A percentile compares a stretch with the other conserved stretches of the same genome.
Conservation (phyloP, 768 basidiomycete genomes). For the Rhodotorula toruloides region DNA sequence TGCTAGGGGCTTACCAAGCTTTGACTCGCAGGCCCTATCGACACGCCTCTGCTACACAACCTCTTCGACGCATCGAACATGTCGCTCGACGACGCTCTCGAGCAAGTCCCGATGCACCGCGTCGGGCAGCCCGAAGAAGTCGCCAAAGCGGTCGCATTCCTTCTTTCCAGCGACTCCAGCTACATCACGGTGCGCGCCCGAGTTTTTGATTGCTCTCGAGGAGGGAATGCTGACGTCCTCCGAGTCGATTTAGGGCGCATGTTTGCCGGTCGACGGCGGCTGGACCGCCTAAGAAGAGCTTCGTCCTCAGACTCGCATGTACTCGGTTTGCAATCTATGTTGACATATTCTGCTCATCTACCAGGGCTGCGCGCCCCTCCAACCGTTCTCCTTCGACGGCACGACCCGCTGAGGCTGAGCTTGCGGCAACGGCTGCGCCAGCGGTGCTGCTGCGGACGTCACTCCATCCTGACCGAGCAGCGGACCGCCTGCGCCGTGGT, state of each 20-base stretch:
- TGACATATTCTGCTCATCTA: neutral
- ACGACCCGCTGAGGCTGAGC: neutral
- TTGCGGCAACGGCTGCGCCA: neutral
- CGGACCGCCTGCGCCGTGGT: slow-evolving; percentile 1
- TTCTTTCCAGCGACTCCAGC: slow-evolving; percentile 20
- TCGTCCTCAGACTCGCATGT: neutral
- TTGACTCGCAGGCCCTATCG: slow-evolving; percentile 24
- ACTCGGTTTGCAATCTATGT: too few relatives aligned
- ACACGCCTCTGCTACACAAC: slow-evolving; percentile 19
- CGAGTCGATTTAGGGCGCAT: slow-evolving; percentile 27
- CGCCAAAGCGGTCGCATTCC: slow-evolving; percentile 29
- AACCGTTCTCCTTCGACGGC: neutral
- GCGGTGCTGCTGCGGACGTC: neutral
- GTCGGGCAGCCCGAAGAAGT: slow-evolving; percentile 31
- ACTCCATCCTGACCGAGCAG: neutral
- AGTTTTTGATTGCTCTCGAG: neutral
- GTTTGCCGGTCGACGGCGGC: slow-evolving; percentile 32
- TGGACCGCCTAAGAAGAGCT: neutral
- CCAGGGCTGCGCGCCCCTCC: slow-evolving; percentile 6
- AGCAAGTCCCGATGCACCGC: slow-evolving; percentile 22
- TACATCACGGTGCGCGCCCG: slow-evolving; percentile 27
- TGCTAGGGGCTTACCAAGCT: neutral
- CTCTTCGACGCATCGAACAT: slow-evolving; percentile 6
- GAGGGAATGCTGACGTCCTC: too few relatives aligned
- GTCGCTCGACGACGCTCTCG: slow-evolving; percentile 2